phyloP scores from a whole-genome alignment of 306 rosid species.

The Rosa multiflora region DNA sequence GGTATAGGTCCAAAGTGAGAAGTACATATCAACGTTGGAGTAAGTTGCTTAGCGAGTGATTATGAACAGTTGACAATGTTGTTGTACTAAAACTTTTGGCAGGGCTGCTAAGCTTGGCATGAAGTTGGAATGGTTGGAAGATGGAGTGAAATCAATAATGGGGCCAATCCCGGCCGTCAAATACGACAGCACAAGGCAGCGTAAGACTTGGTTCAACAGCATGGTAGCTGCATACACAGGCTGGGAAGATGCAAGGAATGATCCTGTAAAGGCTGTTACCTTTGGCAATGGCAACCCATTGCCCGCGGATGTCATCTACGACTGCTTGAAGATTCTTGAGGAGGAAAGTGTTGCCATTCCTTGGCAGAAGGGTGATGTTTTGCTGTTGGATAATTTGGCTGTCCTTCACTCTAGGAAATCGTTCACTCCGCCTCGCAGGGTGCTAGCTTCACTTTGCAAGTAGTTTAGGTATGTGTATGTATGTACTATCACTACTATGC shows the following conservation, averaged over 20 bases:
- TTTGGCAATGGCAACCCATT: conserved; percentile 76
- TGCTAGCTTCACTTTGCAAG: conserved; percentile 56
- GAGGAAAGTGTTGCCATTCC: conserved; percentile 73
- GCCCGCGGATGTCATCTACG: conserved; percentile 56
- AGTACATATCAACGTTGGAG: background rate
- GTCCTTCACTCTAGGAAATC: conserved; percentile 78
- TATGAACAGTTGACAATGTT: background rate
- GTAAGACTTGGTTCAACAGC: conserved; percentile 88
- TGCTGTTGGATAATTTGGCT: conserved; percentile 78
- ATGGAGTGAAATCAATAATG: conserved; percentile 72
- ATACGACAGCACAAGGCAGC: conserved; percentile 47
- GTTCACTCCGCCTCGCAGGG: conserved; percentile 64
- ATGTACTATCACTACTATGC: background rate
- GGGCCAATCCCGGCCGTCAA: conserved; percentile 86
- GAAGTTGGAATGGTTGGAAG: conserved; percentile 83
- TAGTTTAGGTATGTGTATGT: background rate
- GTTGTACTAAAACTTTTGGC: background rate
- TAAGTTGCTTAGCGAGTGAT: background rate
- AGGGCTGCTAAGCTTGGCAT: conserved; percentile 82
- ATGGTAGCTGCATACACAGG: conserved; percentile 85
- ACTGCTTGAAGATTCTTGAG: conserved; percentile 65
- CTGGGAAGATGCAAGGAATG: conserved; percentile 53
- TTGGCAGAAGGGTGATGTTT: conserved; percentile 68
- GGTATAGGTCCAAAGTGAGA: conserved; percentile 33
- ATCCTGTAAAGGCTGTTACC: conserved; percentile 79